Conservation (phyloP, 1,139 yeast species). For the Pichia sp. region DNA sequence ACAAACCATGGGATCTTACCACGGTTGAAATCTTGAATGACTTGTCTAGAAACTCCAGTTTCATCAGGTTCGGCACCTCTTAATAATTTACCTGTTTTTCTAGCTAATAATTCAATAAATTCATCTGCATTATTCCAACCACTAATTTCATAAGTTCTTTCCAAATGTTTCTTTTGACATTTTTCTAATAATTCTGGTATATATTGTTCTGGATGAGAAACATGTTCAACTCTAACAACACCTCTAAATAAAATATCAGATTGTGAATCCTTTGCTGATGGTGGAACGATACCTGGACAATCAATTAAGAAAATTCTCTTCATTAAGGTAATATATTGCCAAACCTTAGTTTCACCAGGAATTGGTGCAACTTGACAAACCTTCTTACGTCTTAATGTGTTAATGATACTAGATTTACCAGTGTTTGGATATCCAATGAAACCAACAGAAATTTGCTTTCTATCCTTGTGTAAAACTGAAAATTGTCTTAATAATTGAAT, state of each 20-base stretch:
- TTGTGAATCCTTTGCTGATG: conserved; percentile 83
- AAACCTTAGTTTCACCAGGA: conserved; percentile 98
- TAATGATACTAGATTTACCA: conserved; percentile 94
- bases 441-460: conserved; percentile 96
- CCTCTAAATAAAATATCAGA: conserved; percentile 96
- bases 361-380: conserved; percentile 98
- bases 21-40: conserved; percentile 91
- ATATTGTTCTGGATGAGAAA: conserved; percentile 91
- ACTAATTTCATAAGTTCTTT: conserved; percentile 90
- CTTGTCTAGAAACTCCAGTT: conserved; percentile 85
- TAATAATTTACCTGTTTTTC: conserved; percentile 87
- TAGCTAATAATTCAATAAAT: conserved; percentile 85
- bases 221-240: conserved; percentile 97
- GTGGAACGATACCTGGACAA: conserved; percentile 99
- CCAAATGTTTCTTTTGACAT: conserved; percentile 88
- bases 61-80: conserved; percentile 99
- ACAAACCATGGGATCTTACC: conserved; percentile 99
- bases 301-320: conserved; percentile 92
- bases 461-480: conserved; percentile 84
- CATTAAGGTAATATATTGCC: conserved; percentile 99
- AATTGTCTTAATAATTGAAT: conserved; percentile 93
- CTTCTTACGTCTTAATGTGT: conserved; percentile 89
- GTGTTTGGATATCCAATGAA: conserved; percentile 97
- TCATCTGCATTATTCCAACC: conserved; percentile 90
- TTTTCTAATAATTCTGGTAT: conserved; percentile 84